Conservation (phyloP, 2,329 filamentous ascomycete species). For the Hypoxylon sp. region DNA sequence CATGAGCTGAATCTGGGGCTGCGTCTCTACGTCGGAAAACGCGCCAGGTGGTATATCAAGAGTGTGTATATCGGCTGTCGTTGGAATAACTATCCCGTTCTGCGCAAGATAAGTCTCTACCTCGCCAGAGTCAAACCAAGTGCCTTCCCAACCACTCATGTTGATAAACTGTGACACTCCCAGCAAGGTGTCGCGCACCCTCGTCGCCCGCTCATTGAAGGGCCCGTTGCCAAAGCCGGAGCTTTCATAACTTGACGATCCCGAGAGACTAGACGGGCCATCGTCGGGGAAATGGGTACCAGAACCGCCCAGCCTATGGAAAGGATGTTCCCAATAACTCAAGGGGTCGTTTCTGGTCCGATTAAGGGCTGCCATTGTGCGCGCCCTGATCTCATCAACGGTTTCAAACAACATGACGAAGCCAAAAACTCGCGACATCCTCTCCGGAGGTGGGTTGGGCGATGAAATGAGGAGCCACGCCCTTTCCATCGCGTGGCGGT, state of each 20-base stretch:
- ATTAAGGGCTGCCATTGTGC: conserved; percentile 56
- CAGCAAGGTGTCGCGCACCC: conserved; percentile 61
- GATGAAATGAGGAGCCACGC: conserved; percentile 71
- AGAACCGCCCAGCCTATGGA: conserved; percentile 76
- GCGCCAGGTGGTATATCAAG: conserved; percentile 67
- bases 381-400: conserved; percentile 62
- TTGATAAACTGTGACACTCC: conserved; percentile 66
- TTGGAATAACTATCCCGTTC: conserved; percentile 74
- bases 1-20: conserved; percentile 26
- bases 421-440: conserved; percentile 73
- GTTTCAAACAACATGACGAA: conserved; percentile 76
- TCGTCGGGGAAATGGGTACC: conserved; percentile 73
- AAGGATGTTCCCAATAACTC: conserved; percentile 71
- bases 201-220: conserved; percentile 59
- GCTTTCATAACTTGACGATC: conserved; percentile 49
- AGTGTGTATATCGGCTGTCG: conserved; percentile 71
- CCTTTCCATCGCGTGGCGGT: conserved; percentile 74
- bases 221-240: conserved; percentile 63
- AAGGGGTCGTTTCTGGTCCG: conserved; percentile 61
- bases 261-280: conserved; percentile 43
- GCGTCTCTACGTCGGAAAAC: conserved; percentile 53
- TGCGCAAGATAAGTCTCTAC: conserved; percentile 80
- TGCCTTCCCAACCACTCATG: conserved; percentile 76
- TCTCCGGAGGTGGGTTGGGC: conserved; percentile 63
- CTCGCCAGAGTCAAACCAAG: conserved; percentile 84